Percentiles rank a stretch among this genome's conserved stretches.
Evolutionary conservation across 2,329 filamentous ascomycete species (phyloP).

Genomic region (Talaromyces sp.): DNA sequence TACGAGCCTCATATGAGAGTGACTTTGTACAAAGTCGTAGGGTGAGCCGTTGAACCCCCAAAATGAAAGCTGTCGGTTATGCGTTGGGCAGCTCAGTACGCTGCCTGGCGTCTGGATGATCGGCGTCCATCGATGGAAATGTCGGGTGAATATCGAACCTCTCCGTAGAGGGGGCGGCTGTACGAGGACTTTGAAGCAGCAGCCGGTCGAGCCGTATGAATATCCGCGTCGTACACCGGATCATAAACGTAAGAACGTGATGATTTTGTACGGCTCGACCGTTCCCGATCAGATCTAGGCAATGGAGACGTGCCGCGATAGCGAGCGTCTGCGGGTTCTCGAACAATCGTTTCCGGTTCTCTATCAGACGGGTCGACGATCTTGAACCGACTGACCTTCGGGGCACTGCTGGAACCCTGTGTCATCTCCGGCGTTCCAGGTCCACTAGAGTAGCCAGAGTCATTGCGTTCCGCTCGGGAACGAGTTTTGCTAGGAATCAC

Average conservation of each 20-base stretch:
- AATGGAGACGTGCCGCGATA: conserved; percentile 26
- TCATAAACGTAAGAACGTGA: conserved; percentile 25
- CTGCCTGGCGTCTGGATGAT: conserved; percentile 9
- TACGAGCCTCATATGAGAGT: background rate
- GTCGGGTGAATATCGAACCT: conserved; percentile 25
- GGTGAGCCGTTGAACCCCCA: background rate
- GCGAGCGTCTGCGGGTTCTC: conserved; percentile 22
- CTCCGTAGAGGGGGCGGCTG: conserved; percentile 18
- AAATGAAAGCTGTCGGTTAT: conserved; percentile 7
- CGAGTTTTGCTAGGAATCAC: conserved; percentile 20
- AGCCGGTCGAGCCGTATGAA: conserved; percentile 20
- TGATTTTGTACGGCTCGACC: conserved; percentile 16
- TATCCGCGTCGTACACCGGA: conserved; percentile 14
- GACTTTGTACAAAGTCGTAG: background rate
- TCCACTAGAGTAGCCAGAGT: conserved; percentile 41
- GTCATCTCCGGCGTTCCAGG: conserved; percentile 39
- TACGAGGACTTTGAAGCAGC: conserved; percentile 16
- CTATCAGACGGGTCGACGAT: conserved; percentile 24
- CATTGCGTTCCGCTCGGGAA: conserved; percentile 32
- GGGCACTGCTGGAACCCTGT: conserved; percentile 22
- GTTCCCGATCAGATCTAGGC: conserved; percentile 16
- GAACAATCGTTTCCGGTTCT: conserved; percentile 13
- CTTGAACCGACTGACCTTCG: conserved; percentile 32
- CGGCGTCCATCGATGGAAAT: conserved; percentile 21
- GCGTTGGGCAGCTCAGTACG: background rate